Percentiles rank a stretch among this genome's conserved stretches.
These are phyloP conservation scores for Danielia reshetovae DNA, from an alignment of 805 yeast species.

Conservation along the genomic window DNA sequence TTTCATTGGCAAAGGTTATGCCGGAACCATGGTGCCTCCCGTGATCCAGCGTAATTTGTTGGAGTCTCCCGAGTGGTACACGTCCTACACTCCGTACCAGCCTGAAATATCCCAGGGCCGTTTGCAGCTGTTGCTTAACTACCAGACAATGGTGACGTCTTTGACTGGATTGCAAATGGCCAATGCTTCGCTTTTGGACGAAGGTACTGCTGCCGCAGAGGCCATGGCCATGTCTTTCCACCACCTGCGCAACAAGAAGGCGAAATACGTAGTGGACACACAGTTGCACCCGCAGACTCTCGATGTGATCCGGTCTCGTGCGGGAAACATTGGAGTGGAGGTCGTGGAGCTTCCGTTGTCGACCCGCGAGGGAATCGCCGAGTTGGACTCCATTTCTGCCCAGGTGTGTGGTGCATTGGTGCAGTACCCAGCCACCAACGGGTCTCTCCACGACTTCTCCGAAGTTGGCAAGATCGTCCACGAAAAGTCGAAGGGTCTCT, in stretches of 20 bases:
- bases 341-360: constrained; percentile 55
- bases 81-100: constrained; percentile 97
- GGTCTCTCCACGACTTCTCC: constrained; percentile 48
- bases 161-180: constrained; percentile 94
- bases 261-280: constrained; percentile 66
- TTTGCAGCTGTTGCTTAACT: constrained; percentile 82
- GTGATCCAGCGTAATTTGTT: constrained; percentile 89
- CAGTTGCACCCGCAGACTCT: constrained; percentile 83
- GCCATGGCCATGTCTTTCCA: constrained; percentile 86
- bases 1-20: constrained; percentile 91
- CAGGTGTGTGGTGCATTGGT: constrained; percentile 75
- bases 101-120: constrained; percentile 98
- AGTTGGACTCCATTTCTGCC: constrained; percentile 22
- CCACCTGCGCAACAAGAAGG: constrained; percentile 61
- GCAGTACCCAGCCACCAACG: constrained; percentile 90
- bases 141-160: constrained; percentile 87
- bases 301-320: constrained; percentile 74
- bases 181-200: constrained; percentile 91
- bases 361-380: constrained; percentile 29
- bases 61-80: constrained; percentile 97
- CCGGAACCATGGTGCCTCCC: constrained; percentile 84
- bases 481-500: constrained; percentile 57
- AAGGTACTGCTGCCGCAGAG: constrained; percentile 97
- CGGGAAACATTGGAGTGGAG: constrained; percentile 66
- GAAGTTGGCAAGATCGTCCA: constrained; percentile 65